Conservation (phyloP, 805 yeast species). For the Spathaspora hagerdaliae region DNA sequence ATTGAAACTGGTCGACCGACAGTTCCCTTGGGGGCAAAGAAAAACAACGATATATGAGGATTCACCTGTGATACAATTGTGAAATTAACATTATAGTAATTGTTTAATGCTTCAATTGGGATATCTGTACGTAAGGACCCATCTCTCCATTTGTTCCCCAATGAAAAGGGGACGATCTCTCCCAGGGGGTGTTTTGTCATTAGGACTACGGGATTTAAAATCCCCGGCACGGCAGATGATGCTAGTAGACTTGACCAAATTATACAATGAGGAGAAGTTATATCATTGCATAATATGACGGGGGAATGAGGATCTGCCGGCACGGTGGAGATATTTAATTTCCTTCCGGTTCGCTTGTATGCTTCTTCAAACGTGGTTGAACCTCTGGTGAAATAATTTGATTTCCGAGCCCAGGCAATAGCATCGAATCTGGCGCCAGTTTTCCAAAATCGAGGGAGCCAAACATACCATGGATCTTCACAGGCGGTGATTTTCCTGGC, state of each 20-base stretch:
- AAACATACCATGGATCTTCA: constrained; percentile 54
- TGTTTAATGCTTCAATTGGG: constrained; percentile 69
- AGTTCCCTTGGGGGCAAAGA: constrained; percentile 74
- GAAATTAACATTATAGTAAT: constrained; percentile 72
- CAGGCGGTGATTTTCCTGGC: constrained; percentile 67
- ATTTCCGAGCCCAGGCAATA: constrained; percentile 66
- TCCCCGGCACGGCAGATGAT: constrained; percentile 81
- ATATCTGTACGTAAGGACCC: constrained; percentile 78
- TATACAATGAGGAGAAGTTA: constrained; percentile 75
- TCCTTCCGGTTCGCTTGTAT: constrained; percentile 62
- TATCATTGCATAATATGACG: constrained; percentile 69
- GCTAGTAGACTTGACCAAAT: constrained; percentile 80
- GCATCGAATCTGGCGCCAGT: constrained; percentile 82
- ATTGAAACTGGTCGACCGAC: constrained; percentile 74
- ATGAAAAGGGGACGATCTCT: constrained; percentile 58
- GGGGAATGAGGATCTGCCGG: constrained; percentile 84
- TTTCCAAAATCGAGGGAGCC: constrained; percentile 62
- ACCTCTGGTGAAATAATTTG: constrained; percentile 69
- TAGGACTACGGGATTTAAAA: constrained; percentile 71
- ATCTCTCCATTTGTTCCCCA: constrained; percentile 76
- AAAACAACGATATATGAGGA: constrained; percentile 74
- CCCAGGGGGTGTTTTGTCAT: constrained; percentile 54
- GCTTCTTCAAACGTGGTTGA: constrained; percentile 71
- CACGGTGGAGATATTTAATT: constrained; percentile 69
- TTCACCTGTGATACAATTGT: constrained; percentile 78